Conservation (phyloP, 805 yeast species). For the Tanozyma kutaoensis region DNA sequence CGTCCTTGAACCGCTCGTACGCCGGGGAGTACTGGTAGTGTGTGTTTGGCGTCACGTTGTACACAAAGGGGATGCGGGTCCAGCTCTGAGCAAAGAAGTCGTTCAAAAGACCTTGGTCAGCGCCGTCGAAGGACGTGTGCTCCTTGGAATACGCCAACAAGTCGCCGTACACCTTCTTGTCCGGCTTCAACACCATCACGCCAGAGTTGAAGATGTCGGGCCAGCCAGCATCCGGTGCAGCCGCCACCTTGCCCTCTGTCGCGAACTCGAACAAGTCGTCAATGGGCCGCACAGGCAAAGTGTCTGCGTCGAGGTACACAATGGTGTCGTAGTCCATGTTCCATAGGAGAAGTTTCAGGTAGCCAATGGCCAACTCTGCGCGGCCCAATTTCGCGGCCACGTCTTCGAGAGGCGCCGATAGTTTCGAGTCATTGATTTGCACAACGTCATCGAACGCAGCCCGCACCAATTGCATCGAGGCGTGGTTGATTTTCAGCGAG, state of each 20-base stretch:
- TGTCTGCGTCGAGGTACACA: conserved; percentile 54
- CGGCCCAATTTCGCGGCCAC: conserved; percentile 13
- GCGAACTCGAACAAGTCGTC: conserved; percentile 10
- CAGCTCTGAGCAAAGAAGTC: conserved; percentile 1
- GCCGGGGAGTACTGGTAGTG: conserved; percentile 2
- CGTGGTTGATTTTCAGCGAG: too few relatives aligned
- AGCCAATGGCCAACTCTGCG: conserved; percentile 39
- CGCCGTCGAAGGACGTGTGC: conserved; percentile 2
- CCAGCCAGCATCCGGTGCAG: conserved; percentile 71
- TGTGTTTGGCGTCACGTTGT: conserved; percentile 2
- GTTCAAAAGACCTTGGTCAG: conserved; percentile 2
- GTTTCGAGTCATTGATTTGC: conserved; percentile 1
- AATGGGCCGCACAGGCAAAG: conserved; percentile 28
- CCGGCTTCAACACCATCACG: conserved; percentile 49
- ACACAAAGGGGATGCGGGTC: conserved; percentile 2
- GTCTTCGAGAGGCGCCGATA: conserved; percentile 1
- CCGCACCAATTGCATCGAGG: conserved; percentile 2
- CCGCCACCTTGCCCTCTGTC: not conserved
- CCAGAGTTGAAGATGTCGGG: conserved; percentile 86
- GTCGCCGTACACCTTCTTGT: conserved; percentile 21
- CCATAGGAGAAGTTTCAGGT: conserved; percentile 50
- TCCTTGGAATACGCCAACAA: not conserved
- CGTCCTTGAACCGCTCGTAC: conserved; percentile 1
- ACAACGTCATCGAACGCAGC: conserved; percentile 1
- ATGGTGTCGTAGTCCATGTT: conserved; percentile 30